phyloP scores from a whole-genome alignment of 495 filamentous ascomycete genomes.

The Glonium stellatum region DNA sequence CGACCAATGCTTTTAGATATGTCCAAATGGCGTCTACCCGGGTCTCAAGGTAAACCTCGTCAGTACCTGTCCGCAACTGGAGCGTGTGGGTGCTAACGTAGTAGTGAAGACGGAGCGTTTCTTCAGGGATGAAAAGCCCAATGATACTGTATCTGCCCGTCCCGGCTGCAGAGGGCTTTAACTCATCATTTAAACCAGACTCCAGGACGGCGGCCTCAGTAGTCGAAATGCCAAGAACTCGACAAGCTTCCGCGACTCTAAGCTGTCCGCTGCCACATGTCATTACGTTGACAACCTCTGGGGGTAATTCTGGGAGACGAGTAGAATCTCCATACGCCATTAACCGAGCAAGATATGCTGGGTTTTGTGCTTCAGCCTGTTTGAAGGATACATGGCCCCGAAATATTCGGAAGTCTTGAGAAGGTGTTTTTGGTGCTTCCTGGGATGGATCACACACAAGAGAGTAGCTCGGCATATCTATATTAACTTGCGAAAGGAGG shows the following conservation, averaged over 20 bases:
- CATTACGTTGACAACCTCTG: slow-evolving; percentile 13
- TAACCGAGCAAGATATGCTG: slow-evolving; percentile 10
- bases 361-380: slow-evolving; percentile 13
- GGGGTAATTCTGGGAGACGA: slow-evolving; percentile 3
- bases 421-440: neutral
- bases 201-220: slow-evolving; percentile 19
- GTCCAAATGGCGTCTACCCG: slow-evolving; percentile 13
- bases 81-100: slow-evolving; percentile 36
- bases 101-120: slow-evolving; percentile 49
- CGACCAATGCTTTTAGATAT: slow-evolving; percentile 31
- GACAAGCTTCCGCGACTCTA: slow-evolving; percentile 22
- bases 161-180: slow-evolving; percentile 44
- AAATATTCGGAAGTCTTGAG: too few species aligned
- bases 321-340: slow-evolving; percentile 11
- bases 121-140: slow-evolving; percentile 46
- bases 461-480: neutral
- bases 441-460: too few species aligned
- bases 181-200: slow-evolving; percentile 20
- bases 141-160: slow-evolving; percentile 63
- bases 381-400: neutral
- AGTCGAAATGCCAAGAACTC: slow-evolving; percentile 30
- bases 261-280: slow-evolving; percentile 21
- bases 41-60: slow-evolving; percentile 16
- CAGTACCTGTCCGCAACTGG: slow-evolving; percentile 28
- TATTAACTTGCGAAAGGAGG: neutral